Evolutionary conservation across 441 rosid genomes (phyloP).

Genomic region (Erysimum pusillum): DNA sequence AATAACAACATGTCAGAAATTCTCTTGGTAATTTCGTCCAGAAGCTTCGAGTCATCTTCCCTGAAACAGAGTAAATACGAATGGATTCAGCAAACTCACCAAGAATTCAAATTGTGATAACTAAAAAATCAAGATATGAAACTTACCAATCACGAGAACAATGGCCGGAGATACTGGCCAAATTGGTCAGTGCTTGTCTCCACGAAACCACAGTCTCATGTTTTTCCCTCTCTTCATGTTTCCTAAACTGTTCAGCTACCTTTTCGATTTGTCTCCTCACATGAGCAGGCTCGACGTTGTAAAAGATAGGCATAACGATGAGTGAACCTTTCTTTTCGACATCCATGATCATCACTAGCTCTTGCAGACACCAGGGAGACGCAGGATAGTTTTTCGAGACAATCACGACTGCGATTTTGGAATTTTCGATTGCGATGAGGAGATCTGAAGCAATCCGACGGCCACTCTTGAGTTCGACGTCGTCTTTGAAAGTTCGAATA

Average conservation of each 20-base stretch:
- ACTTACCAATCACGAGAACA: conserved; percentile 41
- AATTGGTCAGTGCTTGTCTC: conserved; percentile 55
- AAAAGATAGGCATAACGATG: conserved; percentile 54
- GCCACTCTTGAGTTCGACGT: conserved; percentile 53
- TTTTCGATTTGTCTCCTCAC: conserved; percentile 46
- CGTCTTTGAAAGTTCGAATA: conserved; percentile 56
- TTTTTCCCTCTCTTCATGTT: conserved; percentile 45
- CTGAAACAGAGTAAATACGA: conserved; percentile 17
- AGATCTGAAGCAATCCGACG: conserved; percentile 52
- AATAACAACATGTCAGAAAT: conserved; percentile 18
- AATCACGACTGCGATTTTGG: conserved; percentile 53
- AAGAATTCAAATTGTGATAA: not conserved
- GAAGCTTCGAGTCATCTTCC: conserved; percentile 41
- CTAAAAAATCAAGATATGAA: not conserved
- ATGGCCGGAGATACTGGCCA: conserved; percentile 56
- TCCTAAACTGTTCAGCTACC: conserved; percentile 43
- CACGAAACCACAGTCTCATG: conserved; percentile 46
- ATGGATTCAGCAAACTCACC: not conserved
- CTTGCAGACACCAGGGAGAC: conserved; percentile 58
- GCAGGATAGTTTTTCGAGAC: conserved; percentile 51
- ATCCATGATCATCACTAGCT: conserved; percentile 54
- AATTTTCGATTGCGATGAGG: conserved; percentile 51
- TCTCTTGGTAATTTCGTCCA: conserved; percentile 31
- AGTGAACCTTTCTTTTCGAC: conserved; percentile 40
- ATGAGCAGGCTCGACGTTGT: conserved; percentile 41